Conservation (phyloP, 805 yeast genomes). For the Dipodascopsis uninucleata region DNA sequence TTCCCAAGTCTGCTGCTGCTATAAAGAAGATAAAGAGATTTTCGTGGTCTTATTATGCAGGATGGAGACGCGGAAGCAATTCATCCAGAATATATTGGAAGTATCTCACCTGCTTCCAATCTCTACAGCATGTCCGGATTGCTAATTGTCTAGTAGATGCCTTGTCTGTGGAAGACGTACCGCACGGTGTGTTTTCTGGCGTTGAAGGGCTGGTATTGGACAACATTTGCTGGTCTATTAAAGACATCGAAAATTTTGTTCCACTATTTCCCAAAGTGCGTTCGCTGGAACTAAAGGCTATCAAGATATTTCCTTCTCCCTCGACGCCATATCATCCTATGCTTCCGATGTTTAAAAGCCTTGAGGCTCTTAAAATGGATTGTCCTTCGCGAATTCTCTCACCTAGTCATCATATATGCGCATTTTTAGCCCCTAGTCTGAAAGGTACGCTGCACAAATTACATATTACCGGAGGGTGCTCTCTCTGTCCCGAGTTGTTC, state of each 20-base stretch:
- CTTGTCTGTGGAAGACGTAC: constrained; percentile 8
- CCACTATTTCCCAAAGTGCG: constrained; percentile 17
- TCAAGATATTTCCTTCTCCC: constrained; percentile 24
- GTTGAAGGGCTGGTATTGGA: constrained; percentile 16
- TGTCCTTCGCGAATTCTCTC: constrained; percentile 28
- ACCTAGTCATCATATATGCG: constrained; percentile 25
- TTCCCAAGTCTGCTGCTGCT: constrained; percentile 24
- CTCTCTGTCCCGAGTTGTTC: constrained; percentile 25
- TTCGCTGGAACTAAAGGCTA: constrained; percentile 20
- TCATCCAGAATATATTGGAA: constrained; percentile 24
- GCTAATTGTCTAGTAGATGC: constrained; percentile 23
- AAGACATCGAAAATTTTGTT: constrained; percentile 22
- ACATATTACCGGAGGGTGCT: constrained; percentile 23
- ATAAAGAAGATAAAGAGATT: constrained; percentile 10
- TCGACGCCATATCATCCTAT: constrained; percentile 23
- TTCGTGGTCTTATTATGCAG: constrained; percentile 25
- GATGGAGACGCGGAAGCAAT: constrained; percentile 28
- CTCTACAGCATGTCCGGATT: constrained; percentile 15
- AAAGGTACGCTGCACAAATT: constrained; percentile 12
- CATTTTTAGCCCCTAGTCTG: constrained; percentile 19
- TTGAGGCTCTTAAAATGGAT: constrained; percentile 17
- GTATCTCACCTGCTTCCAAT: constrained; percentile 15
- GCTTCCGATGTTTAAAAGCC: constrained; percentile 19
- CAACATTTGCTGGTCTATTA: constrained; percentile 23
- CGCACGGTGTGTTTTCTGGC: constrained; percentile 5